phyloP scores from a whole-genome alignment of 768 basidiomycete species.

The Phlebiopsis gigantea region DNA sequence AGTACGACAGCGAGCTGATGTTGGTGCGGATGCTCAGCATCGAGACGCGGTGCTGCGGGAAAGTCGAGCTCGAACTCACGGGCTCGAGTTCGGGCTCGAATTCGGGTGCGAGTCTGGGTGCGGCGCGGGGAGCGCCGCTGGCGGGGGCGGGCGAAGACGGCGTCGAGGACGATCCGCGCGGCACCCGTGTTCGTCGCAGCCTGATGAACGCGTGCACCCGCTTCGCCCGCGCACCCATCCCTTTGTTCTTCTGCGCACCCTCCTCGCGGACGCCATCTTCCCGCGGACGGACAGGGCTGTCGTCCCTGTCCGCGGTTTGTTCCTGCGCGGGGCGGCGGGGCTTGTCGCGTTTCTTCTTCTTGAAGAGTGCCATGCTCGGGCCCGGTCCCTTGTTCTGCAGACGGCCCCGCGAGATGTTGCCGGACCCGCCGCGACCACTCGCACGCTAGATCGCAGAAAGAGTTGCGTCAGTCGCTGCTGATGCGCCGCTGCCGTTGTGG shows the following conservation, averaged over 20 bases:
- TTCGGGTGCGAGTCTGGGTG: too few species aligned
- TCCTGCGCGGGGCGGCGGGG: constrained; percentile 27
- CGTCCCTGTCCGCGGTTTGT: constrained; percentile 28
- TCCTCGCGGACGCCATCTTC: too few species aligned
- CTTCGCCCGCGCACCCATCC: constrained; percentile 27
- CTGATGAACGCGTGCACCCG: background rate
- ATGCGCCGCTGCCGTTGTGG: background rate
- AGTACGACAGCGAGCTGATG: too few species aligned
- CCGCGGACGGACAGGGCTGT: constrained; percentile 12
- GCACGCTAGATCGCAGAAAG: constrained; percentile 42
- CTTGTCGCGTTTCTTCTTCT: constrained; percentile 66
- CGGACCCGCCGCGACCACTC: constrained; percentile 76
- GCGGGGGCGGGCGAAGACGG: too few species aligned
- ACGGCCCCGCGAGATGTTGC: constrained; percentile 60
- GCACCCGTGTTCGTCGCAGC: too few species aligned
- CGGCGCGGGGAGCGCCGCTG: too few species aligned
- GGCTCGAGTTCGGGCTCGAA: too few species aligned
- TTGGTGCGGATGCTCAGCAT: too few species aligned
- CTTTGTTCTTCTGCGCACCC: constrained; percentile 27
- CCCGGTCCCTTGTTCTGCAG: constrained; percentile 10
- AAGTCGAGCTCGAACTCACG: too few species aligned
- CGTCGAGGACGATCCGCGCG: too few species aligned
- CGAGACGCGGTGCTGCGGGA: too few species aligned
- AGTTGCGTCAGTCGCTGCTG: too few species aligned
- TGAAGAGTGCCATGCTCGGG: constrained; percentile 36